Evolutionary conservation across 805 yeast species (phyloP).

Genomic region (Osmozyma mogii): DNA sequence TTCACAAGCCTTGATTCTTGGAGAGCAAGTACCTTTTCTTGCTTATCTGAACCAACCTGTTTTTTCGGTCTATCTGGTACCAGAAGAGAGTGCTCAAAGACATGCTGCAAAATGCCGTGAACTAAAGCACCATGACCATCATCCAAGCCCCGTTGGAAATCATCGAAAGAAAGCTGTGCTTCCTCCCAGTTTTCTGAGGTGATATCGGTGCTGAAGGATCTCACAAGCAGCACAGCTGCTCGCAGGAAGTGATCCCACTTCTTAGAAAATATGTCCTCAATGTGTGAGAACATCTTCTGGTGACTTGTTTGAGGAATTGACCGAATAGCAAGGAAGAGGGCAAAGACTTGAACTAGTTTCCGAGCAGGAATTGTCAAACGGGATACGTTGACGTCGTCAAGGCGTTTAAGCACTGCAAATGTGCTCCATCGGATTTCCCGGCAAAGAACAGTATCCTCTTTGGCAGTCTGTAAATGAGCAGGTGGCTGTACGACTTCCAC

Average conservation of each 20-base stretch:
- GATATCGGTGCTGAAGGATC: slow-evolving; percentile 40
- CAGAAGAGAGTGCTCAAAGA: slow-evolving; percentile 31
- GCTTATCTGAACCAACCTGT: slow-evolving; percentile 1
- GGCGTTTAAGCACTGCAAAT: slow-evolving; percentile 30
- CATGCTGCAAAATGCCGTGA: slow-evolving; percentile 12
- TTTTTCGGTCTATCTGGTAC: background rate
- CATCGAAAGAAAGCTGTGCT: slow-evolving; percentile 22
- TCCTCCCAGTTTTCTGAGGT: slow-evolving; percentile 12
- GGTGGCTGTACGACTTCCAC: too few species aligned
- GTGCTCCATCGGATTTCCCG: slow-evolving; percentile 20
- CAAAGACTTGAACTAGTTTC: slow-evolving; percentile 36
- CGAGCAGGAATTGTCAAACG: slow-evolving; percentile 30
- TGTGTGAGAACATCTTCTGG: slow-evolving; percentile 22
- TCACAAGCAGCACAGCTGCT: slow-evolving; percentile 37
- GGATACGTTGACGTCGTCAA: slow-evolving; percentile 37
- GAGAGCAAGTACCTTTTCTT: slow-evolving; percentile 7
- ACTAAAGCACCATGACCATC: background rate
- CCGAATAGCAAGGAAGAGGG: slow-evolving; percentile 41
- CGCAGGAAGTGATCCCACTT: slow-evolving; percentile 38
- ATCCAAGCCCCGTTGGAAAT: background rate
- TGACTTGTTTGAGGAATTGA: slow-evolving; percentile 22
- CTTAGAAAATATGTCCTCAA: slow-evolving; percentile 13
- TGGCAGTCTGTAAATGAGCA: slow-evolving; percentile 2
- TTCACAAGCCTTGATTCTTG: slow-evolving; percentile 31
- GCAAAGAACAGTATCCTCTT: slow-evolving; percentile 7